Evolutionary conservation across 1,139 yeast genomes (phyloP).

Genomic region (Magnusiomyces sp.): DNA sequence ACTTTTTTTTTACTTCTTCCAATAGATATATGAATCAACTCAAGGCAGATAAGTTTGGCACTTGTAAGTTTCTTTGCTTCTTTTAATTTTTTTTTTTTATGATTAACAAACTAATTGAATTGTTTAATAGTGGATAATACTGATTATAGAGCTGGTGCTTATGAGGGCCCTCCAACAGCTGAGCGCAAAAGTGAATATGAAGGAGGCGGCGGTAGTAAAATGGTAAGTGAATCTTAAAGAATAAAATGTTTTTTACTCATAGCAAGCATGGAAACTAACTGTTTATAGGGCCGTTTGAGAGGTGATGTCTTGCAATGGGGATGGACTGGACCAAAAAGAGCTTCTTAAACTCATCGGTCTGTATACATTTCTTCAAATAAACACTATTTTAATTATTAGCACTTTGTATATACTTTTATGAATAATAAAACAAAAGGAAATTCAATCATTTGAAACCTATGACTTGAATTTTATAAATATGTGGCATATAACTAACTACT

Average conservation of each 20-base stretch:
- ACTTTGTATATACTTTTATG: too few relatives aligned
- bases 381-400: too few relatives aligned
- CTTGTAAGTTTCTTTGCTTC: constrained; percentile 7
- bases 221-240: constrained; percentile 19
- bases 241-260: background rate
- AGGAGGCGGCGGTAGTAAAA: constrained; percentile 32
- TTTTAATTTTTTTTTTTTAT: background rate
- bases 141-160: constrained; percentile 30
- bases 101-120: background rate
- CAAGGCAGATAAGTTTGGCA: constrained; percentile 11
- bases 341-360: background rate
- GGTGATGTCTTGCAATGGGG: constrained; percentile 1
- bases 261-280: background rate
- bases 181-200: constrained; percentile 31
- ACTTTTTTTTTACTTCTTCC: background rate
- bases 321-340: background rate
- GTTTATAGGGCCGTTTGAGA: background rate
- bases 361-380: too few relatives aligned
- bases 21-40: constrained; percentile 9
- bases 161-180: constrained; percentile 27
- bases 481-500: background rate
- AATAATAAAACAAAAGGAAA: too few relatives aligned
- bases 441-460: too few relatives aligned
- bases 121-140: constrained; percentile 17
- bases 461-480: too few relatives aligned